These are phyloP conservation scores for Irpex sp. DNA, from an alignment of 1,284 basidiomycete genomes.

Conservation along the genomic window DNA sequence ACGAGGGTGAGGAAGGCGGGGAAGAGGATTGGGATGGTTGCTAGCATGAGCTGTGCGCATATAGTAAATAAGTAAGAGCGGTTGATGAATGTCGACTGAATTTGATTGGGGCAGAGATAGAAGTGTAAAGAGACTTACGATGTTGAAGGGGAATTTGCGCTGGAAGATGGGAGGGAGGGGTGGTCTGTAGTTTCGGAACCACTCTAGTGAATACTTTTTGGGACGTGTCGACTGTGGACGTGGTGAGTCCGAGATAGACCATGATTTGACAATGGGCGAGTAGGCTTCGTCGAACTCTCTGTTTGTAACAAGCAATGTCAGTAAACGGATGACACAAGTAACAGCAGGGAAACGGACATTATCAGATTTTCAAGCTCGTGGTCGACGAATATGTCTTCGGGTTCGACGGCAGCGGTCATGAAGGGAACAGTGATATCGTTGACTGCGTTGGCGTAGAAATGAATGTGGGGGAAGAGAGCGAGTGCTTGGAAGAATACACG, in stretches of 20 bases:
- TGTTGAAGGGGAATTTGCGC: slow-evolving; percentile 65
- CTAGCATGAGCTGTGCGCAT: slow-evolving; percentile 42
- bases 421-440: slow-evolving; percentile 84
- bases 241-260: slow-evolving; percentile 36
- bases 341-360: slow-evolving; percentile 41
- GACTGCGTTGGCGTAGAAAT: slow-evolving; percentile 84
- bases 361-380: slow-evolving; percentile 55
- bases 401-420: slow-evolving; percentile 71
- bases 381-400: slow-evolving; percentile 64
- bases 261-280: slow-evolving; percentile 50
- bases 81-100: too few relatives aligned
- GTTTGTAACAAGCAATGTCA: not conserved
- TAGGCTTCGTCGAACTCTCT: slow-evolving; percentile 60
- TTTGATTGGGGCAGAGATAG: too few relatives aligned
- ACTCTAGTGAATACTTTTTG: slow-evolving; percentile 36
- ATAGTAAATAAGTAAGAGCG: not conserved
- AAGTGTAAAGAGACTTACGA: slow-evolving; percentile 55
- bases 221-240: slow-evolving; percentile 36
- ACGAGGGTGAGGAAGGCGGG: slow-evolving; percentile 53
- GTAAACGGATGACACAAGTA: not conserved
- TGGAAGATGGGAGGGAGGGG: slow-evolving; percentile 73
- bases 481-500: slow-evolving; percentile 79
- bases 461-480: slow-evolving; percentile 61
- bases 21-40: slow-evolving; percentile 58
- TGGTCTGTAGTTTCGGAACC: slow-evolving; percentile 43